Evolutionary conservation across 148 eudicot species (phyloP).

Genomic region (Silene conica): DNA sequence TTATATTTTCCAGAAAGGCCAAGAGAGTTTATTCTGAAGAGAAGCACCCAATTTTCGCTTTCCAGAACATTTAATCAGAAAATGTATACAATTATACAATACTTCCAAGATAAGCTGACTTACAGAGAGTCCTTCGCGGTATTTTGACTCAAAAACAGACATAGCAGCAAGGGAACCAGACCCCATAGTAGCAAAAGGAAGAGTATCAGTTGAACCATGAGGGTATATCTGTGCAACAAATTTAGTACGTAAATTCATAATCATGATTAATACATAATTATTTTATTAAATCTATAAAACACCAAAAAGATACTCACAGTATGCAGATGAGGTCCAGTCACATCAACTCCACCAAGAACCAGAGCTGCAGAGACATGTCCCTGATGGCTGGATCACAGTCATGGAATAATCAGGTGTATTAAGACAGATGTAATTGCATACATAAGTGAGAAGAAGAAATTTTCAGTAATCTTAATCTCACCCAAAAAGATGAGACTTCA

Average conservation of each 20-base stretch:
- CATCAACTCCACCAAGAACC: constrained; percentile 93
- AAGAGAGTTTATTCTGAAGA: neutral
- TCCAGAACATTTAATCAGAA: neutral
- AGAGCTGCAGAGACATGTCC: constrained; percentile 85
- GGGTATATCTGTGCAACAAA: constrained; percentile 66
- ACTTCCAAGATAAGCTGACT: constrained; percentile 26
- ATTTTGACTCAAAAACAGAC: constrained; percentile 77
- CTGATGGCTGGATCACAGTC: constrained; percentile 53
- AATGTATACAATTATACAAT: neutral
- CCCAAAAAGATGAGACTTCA: constrained; percentile 87
- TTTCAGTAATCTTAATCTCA: constrained; percentile 15
- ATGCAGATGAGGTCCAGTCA: constrained; percentile 86
- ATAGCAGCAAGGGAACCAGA: constrained; percentile 95
- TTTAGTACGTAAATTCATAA: constrained; percentile 4
- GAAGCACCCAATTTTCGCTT: neutral
- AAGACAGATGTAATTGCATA: neutral
- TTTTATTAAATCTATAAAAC: neutral
- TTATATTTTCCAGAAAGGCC: neutral
- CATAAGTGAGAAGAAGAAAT: neutral
- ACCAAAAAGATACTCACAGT: constrained; percentile 50
- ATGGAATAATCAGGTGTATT: constrained; percentile 17
- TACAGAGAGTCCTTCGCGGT: constrained; percentile 82
- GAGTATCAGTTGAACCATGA: constrained; percentile 89
- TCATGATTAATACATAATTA: neutral
- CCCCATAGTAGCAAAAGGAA: constrained; percentile 91